Base-by-base conservation (phyloP, 139 green algal genomes). In the Eudorina sp. region DNA sequence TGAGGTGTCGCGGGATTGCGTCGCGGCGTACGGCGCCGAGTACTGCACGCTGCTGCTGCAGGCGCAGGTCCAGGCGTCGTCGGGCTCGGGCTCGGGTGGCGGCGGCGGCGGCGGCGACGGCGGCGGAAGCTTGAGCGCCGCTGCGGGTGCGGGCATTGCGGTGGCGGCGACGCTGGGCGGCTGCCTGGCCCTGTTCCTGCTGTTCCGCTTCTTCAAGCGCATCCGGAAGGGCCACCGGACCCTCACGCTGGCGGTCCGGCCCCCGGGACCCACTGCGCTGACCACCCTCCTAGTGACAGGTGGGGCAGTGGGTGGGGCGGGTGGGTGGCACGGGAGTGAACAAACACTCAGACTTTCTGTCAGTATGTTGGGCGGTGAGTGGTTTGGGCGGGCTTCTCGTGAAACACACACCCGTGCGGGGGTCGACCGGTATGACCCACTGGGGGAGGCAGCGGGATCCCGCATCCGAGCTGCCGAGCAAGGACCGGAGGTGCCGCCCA, bases 231-330 rank as follows among this genome's bases (percentile, higher is more conserved):
- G 64, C 2, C 81, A 87, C 43, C 81, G 81, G 36, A 87, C 81
- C 3, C 62, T 87, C 8, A 87, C 81, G 7, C 34, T 87, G 60
- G 81, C 81, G 21, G 81, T 87, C 18, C 81, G 81, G 43, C 81
- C 81, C 18, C 81, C 81, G 4, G 81, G 81, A 1, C 62, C 81
- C 8, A 68, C 45, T 1, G 31, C 81, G 4, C 0, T 78, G 62
- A 87, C 81, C 4, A 87, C 81, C 2, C 64, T 87, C 62, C 45
- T 87, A 4, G 46, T 87, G 4, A 79, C 62, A 72, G 77, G 77
- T 84, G 36, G 36, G 53, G n/a, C n/a, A 34, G 27, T 1, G 27
- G 62, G 6, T 40, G 5, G 29, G 29, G 48, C 48, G 48, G 48
- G 11, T 55, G 48, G 48, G 48, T 55, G 48, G 48, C 11, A 13